phyloP scores from a whole-genome alignment of 768 basidiomycete genomes.

The Arthromyces matolae region DNA sequence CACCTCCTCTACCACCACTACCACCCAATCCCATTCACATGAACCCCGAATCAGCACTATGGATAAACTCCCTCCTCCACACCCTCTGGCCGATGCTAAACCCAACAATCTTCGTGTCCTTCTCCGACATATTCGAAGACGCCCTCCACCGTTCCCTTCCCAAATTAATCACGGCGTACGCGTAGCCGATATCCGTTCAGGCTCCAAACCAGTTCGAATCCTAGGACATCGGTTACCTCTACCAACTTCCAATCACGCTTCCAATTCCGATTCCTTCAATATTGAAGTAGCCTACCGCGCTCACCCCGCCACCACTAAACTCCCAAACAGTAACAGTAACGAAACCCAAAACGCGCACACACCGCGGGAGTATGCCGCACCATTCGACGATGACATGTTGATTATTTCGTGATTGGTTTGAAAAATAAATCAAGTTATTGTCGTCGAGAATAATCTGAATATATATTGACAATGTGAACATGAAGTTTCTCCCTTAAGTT shows the following conservation, averaged over 20 bases:
- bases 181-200: slow-evolving; percentile 67
- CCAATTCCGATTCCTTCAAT: slow-evolving; percentile 60
- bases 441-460: no score
- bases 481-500: no score
- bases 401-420: no score
- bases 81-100: slow-evolving; percentile 75
- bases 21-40: not conserved
- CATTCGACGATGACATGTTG: no score
- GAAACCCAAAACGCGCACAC: no score
- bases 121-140: slow-evolving; percentile 63
- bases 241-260: slow-evolving; percentile 31
- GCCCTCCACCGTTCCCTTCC: slow-evolving; percentile 53
- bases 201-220: slow-evolving; percentile 67
- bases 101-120: slow-evolving; percentile 54
- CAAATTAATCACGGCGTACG: slow-evolving; percentile 56
- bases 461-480: no score
- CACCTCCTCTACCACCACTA: no score
- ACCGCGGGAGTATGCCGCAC: no score
- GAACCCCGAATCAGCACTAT: slow-evolving; percentile 42
- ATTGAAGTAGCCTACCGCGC: slow-evolving; percentile 71
- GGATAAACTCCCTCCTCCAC: slow-evolving; percentile 63
- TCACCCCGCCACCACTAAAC: slow-evolving; percentile 36
- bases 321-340: no score
- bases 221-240: no score
- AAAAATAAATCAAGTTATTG: no score